Conservation (phyloP, 495 filamentous ascomycete genomes). For the Aspergillus hancockii region DNA sequence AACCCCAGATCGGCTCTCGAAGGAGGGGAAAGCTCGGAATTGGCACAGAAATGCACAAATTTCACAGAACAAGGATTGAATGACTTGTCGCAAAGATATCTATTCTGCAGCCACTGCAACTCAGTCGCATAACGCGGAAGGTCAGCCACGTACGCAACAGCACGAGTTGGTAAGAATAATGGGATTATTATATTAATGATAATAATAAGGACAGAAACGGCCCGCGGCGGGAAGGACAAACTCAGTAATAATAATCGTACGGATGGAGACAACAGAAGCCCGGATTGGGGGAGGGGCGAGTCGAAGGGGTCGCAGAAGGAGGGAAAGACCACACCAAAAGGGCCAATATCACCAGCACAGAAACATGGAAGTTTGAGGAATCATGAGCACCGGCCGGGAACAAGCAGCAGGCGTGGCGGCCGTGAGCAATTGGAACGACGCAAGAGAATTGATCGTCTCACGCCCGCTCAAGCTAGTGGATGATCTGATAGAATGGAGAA, state of each 20-base stretch:
- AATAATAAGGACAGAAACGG: slow-evolving; percentile 6
- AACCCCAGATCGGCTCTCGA: slow-evolving; percentile 32
- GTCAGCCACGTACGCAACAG: slow-evolving; percentile 30
- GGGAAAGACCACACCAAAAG: slow-evolving; percentile 14
- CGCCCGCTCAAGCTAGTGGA: slow-evolving; percentile 33
- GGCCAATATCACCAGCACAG: slow-evolving; percentile 13
- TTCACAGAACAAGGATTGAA: slow-evolving; percentile 17
- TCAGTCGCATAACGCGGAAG: slow-evolving; percentile 32
- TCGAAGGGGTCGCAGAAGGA: slow-evolving; percentile 9
- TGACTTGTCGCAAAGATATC: slow-evolving; percentile 27
- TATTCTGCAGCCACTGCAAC: slow-evolving; percentile 15
- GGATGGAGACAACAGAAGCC: not conserved
- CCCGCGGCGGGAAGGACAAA: not conserved
- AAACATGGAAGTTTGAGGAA: slow-evolving; percentile 13
- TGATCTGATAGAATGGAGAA: slow-evolving; percentile 54
- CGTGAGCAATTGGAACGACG: not conserved
- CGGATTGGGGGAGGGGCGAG: slow-evolving; percentile 13
- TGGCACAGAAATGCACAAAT: slow-evolving; percentile 19
- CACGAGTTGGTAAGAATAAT: slow-evolving; percentile 13
- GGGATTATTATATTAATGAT: not conserved
- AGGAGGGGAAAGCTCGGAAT: slow-evolving; percentile 8
- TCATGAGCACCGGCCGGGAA: slow-evolving; percentile 22
- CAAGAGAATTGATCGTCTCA: slow-evolving; percentile 25
- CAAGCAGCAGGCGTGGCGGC: slow-evolving; percentile 1
- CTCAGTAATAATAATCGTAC: slow-evolving; percentile 2